These are phyloP conservation scores for Colletotrichum sp. DNA, from an alignment of 2,329 filamentous ascomycete species.

Conservation along the genomic window DNA sequence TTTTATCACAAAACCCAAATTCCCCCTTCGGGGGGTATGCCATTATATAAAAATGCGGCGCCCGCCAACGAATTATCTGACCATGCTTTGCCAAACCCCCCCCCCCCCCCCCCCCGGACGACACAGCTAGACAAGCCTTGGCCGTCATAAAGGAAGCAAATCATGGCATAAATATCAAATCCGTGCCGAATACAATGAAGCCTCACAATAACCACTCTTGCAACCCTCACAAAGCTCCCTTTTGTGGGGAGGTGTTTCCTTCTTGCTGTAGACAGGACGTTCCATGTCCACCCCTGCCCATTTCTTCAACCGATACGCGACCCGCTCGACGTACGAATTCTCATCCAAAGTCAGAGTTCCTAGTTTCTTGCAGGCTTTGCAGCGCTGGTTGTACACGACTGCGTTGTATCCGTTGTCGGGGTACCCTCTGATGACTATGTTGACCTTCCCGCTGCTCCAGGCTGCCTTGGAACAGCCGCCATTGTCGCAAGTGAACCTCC, in stretches of 20 bases:
- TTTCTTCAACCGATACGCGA: not conserved
- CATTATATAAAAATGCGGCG: too few relatives aligned
- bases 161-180: not conserved
- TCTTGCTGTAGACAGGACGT: not conserved
- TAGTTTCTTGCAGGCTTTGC: constrained; percentile 30
- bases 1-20: too few relatives aligned
- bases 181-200: too few relatives aligned
- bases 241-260: not conserved
- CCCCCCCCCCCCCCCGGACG: too few relatives aligned
- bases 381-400: constrained; percentile 40
- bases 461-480: constrained; percentile 19
- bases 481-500: constrained; percentile 35
- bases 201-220: not conserved
- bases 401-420: constrained; percentile 35
- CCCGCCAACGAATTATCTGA: too few relatives aligned
- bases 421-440: constrained; percentile 38
- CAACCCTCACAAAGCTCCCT: not conserved
- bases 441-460: constrained; percentile 39
- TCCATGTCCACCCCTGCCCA: not conserved
- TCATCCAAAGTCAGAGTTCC: not conserved
- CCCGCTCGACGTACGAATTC: not conserved
- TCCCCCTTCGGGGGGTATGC: too few relatives aligned
- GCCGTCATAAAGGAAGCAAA: not conserved
- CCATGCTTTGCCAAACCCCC: too few relatives aligned
- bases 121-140: too few relatives aligned